Conservation (phyloP, 495 filamentous ascomycete genomes). For the Penicillium egyptiacum region DNA sequence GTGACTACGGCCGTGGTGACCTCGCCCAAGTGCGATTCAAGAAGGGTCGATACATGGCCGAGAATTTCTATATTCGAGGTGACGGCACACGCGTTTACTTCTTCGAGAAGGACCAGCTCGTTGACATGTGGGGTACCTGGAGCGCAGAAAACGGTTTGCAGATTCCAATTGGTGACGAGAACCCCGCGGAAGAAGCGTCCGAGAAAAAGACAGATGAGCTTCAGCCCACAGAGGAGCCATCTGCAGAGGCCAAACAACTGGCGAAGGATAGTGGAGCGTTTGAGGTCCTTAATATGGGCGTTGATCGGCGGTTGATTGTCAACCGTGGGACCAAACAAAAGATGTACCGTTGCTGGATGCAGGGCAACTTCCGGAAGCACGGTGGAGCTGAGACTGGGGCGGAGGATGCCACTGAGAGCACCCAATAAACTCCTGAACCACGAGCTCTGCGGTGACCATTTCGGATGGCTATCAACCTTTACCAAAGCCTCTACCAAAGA, state of each 20-base stretch:
- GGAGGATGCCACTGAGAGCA: constrained; percentile 11
- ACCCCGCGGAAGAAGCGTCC: constrained; percentile 15
- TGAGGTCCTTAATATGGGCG: constrained; percentile 68
- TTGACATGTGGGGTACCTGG: constrained; percentile 71
- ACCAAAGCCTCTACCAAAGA: neutral
- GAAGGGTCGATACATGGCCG: constrained; percentile 85
- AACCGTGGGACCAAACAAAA: constrained; percentile 88
- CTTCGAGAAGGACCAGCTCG: constrained; percentile 82
- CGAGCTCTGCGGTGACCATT: neutral
- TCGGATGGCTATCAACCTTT: neutral
- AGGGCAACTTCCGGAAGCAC: constrained; percentile 82
- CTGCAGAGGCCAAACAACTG: constrained; percentile 12
- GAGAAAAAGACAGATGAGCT: constrained; percentile 5
- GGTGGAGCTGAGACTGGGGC: constrained; percentile 13
- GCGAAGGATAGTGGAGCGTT: constrained; percentile 45
- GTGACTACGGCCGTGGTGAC: constrained; percentile 94
- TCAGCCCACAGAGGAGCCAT: constrained; percentile 14
- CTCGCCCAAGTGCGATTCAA: constrained; percentile 95
- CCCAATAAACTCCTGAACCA: constrained; percentile 6
- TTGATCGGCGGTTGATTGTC: constrained; percentile 84
- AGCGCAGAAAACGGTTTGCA: constrained; percentile 37
- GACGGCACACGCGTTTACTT: constrained; percentile 98
- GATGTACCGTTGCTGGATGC: constrained; percentile 98
- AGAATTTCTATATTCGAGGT: constrained; percentile 95
- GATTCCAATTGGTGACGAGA: constrained; percentile 15